Evolutionary conservation across 768 basidiomycete genomes (phyloP).

Genomic region (Dendrothele bispora): DNA sequence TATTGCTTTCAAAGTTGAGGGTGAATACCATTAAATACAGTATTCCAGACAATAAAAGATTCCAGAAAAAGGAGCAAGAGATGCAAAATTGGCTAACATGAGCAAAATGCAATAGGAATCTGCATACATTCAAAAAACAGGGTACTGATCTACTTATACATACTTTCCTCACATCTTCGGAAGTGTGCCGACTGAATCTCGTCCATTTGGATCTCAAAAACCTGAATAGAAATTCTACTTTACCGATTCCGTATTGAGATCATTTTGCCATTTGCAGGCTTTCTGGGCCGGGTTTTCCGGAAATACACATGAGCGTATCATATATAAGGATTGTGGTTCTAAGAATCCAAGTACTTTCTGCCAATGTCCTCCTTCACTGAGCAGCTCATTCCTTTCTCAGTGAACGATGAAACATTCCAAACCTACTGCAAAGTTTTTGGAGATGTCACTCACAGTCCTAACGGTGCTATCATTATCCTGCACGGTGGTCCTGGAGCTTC

Average conservation of each 20-base stretch:
- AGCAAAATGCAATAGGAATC: too few relatives aligned
- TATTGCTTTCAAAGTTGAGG: too few relatives aligned
- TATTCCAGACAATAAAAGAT: too few relatives aligned
- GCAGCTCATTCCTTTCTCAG: neutral
- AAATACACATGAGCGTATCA: neutral
- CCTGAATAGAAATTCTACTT: too few relatives aligned
- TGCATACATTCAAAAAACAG: too few relatives aligned
- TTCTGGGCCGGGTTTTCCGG: neutral
- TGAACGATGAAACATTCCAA: slow-evolving; percentile 1
- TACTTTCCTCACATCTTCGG: too few relatives aligned
- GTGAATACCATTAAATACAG: too few relatives aligned
- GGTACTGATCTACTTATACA: too few relatives aligned
- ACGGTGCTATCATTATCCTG: slow-evolving; percentile 36
- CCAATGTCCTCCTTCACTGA: neutral
- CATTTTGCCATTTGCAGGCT: neutral
- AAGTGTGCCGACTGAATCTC: too few relatives aligned
- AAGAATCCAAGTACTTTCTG: neutral
- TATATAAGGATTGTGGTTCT: neutral
- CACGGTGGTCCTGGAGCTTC: slow-evolving; percentile 45
- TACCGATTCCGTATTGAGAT: neutral
- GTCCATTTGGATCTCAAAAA: too few relatives aligned
- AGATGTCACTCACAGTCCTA: neutral
- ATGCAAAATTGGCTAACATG: too few relatives aligned
- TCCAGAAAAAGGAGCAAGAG: too few relatives aligned
- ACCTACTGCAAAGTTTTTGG: slow-evolving; percentile 1